Evolutionary conservation across 495 filamentous ascomycete species (phyloP).

Genomic region (Tetracladium setigerum): DNA sequence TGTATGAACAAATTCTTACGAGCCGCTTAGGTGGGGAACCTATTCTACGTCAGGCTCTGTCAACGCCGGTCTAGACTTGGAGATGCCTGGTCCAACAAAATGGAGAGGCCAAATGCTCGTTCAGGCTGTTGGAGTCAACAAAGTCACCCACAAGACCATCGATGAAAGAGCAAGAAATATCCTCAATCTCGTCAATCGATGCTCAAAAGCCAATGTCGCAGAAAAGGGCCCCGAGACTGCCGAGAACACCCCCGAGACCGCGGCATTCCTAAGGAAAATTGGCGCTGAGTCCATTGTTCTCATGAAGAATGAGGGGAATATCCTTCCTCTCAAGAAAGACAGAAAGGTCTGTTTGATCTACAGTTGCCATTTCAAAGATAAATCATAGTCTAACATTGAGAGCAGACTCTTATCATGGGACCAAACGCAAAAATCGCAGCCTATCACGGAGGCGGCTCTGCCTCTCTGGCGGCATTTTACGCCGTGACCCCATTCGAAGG

Average conservation of each 20-base stretch:
- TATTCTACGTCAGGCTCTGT: conserved; percentile 61
- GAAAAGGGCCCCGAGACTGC: conserved; percentile 38
- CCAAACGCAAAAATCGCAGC: conserved; percentile 66
- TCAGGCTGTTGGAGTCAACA: conserved; percentile 50
- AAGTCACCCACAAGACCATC: conserved; percentile 48
- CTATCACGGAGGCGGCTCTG: conserved; percentile 65
- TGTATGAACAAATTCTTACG: conserved; percentile 22
- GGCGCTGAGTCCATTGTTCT: conserved; percentile 65
- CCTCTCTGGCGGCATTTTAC: conserved; percentile 60
- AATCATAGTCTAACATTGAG: conserved; percentile 19
- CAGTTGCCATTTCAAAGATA: not conserved
- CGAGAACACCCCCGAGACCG: conserved; percentile 35
- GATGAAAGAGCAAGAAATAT: conserved; percentile 58
- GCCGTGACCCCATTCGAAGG: conserved; percentile 61
- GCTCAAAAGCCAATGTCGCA: conserved; percentile 44
- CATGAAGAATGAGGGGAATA: conserved; percentile 61
- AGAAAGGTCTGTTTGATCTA: conserved; percentile 37
- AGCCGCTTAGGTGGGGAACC: conserved; percentile 39
- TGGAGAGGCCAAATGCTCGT: conserved; percentile 55
- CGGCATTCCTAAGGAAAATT: conserved; percentile 48
- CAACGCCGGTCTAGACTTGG: conserved; percentile 63
- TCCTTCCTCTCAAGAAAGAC: conserved; percentile 57
- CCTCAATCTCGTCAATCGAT: conserved; percentile 52
- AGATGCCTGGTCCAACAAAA: conserved; percentile 65
- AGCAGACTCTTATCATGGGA: conserved; percentile 43